These are phyloP conservation scores for Vigna angularis DNA, from an alignment of 306 rosid species.

Conservation along the genomic window DNA sequence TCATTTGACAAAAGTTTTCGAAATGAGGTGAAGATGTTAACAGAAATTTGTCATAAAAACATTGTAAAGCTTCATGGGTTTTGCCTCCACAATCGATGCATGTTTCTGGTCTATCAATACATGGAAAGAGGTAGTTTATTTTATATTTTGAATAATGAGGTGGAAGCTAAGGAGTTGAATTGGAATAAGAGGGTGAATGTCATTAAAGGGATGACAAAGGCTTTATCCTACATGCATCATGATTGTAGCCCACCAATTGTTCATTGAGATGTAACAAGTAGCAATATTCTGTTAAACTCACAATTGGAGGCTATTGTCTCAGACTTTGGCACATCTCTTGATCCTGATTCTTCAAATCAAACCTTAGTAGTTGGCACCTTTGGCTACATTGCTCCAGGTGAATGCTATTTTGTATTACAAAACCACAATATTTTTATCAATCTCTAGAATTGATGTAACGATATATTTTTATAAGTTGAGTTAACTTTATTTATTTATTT, in stretches of 20 bases:
- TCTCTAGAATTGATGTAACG: no score
- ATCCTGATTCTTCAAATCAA: conserved; percentile 11
- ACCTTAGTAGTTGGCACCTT: neutral
- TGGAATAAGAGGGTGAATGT: conserved; percentile 24
- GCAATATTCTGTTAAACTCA: neutral
- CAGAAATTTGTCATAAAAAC: neutral
- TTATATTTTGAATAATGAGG: neutral
- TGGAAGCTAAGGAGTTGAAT: conserved; percentile 13
- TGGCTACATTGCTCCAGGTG: neutral
- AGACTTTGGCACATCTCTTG: neutral
- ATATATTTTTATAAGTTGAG: neutral
- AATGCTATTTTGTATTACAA: neutral
- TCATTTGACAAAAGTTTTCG: conserved; percentile 8
- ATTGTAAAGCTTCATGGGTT: conserved; percentile 32
- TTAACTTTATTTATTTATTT: neutral
- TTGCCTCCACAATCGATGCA: conserved; percentile 34
- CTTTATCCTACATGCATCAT: conserved; percentile 17
- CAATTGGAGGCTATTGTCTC: neutral
- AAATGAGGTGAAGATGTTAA: conserved; percentile 31
- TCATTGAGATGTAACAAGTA: neutral
- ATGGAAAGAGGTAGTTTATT: conserved; percentile 38
- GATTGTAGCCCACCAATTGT: neutral
- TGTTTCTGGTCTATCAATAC: conserved; percentile 38
- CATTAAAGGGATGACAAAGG: conserved; percentile 1
- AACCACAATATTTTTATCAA: neutral